Percentiles rank a stretch among this genome's conserved stretches.
Conservation (phyloP, 805 yeast species). For the Metschnikowia picachoensis region DNA sequence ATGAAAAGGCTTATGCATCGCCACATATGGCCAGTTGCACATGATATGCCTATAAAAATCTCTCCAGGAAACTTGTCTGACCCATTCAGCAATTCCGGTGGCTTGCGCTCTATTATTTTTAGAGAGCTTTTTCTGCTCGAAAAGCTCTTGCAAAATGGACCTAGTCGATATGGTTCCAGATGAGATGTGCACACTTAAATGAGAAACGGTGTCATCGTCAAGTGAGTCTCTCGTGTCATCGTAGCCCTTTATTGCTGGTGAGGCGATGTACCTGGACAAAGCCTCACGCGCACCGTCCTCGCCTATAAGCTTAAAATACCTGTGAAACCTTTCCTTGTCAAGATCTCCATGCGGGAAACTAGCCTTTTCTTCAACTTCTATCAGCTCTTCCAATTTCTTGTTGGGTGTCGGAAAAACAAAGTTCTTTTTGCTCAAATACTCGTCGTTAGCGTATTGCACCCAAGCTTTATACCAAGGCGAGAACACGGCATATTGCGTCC, state of each 20-base stretch:
- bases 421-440: slow-evolving; percentile 11
- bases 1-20: slow-evolving; percentile 48
- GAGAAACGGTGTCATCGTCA: slow-evolving; percentile 31
- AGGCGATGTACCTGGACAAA: slow-evolving; percentile 20
- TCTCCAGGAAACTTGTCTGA: slow-evolving; percentile 57
- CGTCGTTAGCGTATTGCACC: slow-evolving; percentile 27
- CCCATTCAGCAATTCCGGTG: slow-evolving; percentile 39
- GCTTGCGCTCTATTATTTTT: slow-evolving; percentile 24
- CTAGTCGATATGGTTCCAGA: slow-evolving; percentile 46
- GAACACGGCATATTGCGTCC: slow-evolving; percentile 41
- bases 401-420: slow-evolving; percentile 14
- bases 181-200: slow-evolving; percentile 44
- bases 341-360: slow-evolving; percentile 15
- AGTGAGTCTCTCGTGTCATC: slow-evolving; percentile 30
- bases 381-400: slow-evolving; percentile 10
- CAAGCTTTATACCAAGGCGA: slow-evolving; percentile 42
- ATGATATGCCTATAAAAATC: slow-evolving; percentile 52
- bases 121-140: slow-evolving; percentile 22
- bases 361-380: slow-evolving; percentile 12
- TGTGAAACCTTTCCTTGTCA: slow-evolving; percentile 20
- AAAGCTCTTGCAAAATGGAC: slow-evolving; percentile 29
- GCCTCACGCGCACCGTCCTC: slow-evolving; percentile 31
- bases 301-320: slow-evolving; percentile 27
- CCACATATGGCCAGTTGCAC: slow-evolving; percentile 47
- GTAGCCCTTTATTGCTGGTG: slow-evolving; percentile 27